phyloP scores from a whole-genome alignment of 2,329 filamentous ascomycete genomes.

The Alternaria ventricosa region DNA sequence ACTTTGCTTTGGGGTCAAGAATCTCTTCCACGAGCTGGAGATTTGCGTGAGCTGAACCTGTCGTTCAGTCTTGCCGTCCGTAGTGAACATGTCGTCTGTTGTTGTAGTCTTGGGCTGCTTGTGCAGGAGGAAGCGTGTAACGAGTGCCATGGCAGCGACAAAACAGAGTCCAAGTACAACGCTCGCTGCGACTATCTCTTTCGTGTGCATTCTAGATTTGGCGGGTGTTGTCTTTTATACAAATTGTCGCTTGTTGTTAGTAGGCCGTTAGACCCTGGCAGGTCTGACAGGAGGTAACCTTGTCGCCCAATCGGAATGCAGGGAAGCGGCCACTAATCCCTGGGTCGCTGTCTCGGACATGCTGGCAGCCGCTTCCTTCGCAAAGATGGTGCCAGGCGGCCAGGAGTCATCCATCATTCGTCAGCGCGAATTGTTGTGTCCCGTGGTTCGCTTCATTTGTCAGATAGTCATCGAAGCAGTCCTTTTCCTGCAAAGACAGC shows the following conservation, averaged over 20 bases:
- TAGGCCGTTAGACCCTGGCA: conserved; percentile 12
- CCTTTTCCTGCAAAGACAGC: not conserved
- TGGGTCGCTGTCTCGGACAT: conserved; percentile 21
- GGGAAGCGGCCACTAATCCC: conserved; percentile 30
- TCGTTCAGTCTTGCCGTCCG: conserved; percentile 20
- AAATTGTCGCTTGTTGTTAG: conserved; percentile 20
- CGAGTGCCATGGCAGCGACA: conserved; percentile 36
- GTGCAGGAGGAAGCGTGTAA: conserved; percentile 35
- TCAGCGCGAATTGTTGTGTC: conserved; percentile 21
- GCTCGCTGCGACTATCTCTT: conserved; percentile 23
- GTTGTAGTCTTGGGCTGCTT: conserved; percentile 26
- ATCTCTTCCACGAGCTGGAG: conserved; percentile 27
- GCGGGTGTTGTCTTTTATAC: conserved; percentile 24
- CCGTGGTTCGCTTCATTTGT: conserved; percentile 8
- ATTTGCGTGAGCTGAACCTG: conserved; percentile 19
- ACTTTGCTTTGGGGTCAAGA: conserved; percentile 27
- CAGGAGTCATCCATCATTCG: conserved; percentile 18
- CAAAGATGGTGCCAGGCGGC: not conserved
- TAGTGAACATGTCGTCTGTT: conserved; percentile 1
- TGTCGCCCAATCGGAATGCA: conserved; percentile 36
- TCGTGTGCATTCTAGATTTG: conserved; percentile 18
- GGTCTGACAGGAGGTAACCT: conserved; percentile 9
- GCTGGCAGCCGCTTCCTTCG: conserved; percentile 22
- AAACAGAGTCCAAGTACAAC: conserved; percentile 20
- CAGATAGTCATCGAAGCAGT: not conserved